phyloP scores from a whole-genome alignment of 306 rosid species.

The Vigna hirtella region DNA sequence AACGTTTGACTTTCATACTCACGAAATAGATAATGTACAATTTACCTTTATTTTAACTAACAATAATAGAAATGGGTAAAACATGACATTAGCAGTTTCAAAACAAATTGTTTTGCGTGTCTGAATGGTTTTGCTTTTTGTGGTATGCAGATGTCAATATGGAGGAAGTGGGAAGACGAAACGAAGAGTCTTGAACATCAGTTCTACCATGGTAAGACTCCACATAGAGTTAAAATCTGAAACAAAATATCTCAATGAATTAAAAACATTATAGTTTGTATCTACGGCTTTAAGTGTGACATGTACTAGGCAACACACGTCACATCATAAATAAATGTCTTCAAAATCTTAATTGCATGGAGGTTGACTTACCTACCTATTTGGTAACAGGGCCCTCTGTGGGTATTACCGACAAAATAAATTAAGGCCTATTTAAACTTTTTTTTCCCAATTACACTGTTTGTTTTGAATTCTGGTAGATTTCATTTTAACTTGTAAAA shows the following conservation, averaged over 20 bases:
- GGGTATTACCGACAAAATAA: neutral
- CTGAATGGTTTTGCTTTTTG: neutral
- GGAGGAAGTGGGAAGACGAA: constrained; percentile 78
- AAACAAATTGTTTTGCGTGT: neutral
- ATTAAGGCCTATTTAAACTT: neutral
- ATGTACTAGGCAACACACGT: neutral
- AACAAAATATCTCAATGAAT: neutral
- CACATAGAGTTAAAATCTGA: neutral
- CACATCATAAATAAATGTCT: neutral
- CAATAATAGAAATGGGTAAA: no score
- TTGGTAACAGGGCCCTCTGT: neutral
- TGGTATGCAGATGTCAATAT: constrained; percentile 63
- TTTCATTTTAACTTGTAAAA: neutral
- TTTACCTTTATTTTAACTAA: no score
- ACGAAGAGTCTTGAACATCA: constrained; percentile 59
- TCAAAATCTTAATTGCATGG: neutral
- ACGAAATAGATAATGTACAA: no score
- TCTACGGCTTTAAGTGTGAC: neutral
- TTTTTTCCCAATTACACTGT: neutral
- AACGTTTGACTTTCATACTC: no score
- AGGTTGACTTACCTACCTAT: neutral
- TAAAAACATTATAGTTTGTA: neutral
- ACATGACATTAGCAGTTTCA: no score
- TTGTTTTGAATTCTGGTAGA: neutral
- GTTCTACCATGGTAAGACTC: constrained; percentile 51